Conservation (phyloP, 768 basidiomycete species). For the Rhizopogon salebrosus region DNA sequence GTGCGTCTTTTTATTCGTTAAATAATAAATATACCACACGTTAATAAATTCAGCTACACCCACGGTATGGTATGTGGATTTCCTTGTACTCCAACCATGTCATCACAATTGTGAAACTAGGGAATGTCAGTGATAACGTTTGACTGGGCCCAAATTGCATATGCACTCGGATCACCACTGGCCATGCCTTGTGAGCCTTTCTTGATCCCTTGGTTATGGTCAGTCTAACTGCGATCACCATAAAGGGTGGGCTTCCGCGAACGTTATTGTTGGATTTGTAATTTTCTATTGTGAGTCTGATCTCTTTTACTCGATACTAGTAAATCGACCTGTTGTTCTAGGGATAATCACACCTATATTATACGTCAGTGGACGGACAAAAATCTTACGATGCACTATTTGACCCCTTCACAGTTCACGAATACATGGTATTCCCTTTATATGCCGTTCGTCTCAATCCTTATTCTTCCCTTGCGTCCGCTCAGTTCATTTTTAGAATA, state of each 20-base stretch:
- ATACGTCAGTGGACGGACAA: constrained; percentile 47
- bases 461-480: not conserved
- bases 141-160: constrained; percentile 70
- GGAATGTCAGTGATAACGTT: constrained; percentile 76
- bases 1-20: constrained; percentile 20
- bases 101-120: constrained; percentile 6
- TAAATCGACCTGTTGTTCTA: constrained; percentile 6
- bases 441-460: constrained; percentile 43
- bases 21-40: not conserved
- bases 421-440: constrained; percentile 58
- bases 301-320: not conserved
- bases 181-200: constrained; percentile 53
- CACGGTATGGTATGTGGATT: constrained; percentile 39
- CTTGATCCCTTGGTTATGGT: not conserved
- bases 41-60: constrained; percentile 18
- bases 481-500: constrained; percentile 32
- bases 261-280: constrained; percentile 59
- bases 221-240: constrained; percentile 2
- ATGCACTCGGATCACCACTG: constrained; percentile 43
- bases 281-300: constrained; percentile 58
- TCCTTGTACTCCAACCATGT: not conserved
- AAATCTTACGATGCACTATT: constrained; percentile 17
- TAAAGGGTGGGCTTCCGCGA: constrained; percentile 74
- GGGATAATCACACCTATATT: constrained; percentile 31
- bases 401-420: constrained; percentile 37